Percentiles rank a stretch among this genome's conserved stretches.
phyloP scores from a whole-genome alignment of 169 alveolate genomes.

The Eimeria sp. region DNA sequence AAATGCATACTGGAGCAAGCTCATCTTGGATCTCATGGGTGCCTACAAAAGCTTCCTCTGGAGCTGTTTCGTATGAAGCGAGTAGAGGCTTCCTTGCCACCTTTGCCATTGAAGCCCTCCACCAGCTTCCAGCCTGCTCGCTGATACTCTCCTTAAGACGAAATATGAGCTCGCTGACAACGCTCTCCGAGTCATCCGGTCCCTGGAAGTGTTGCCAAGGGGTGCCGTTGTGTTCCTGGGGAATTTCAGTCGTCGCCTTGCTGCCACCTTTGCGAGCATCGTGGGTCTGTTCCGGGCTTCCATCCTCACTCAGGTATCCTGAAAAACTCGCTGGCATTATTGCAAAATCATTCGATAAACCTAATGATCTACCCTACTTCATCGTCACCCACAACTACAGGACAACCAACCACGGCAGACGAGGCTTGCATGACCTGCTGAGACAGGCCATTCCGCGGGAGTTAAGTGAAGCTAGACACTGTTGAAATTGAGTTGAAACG shows the following conservation, averaged over 20 bases:
- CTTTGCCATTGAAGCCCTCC: constrained; percentile 71
- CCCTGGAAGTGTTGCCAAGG: constrained; percentile 10
- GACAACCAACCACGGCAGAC: not conserved
- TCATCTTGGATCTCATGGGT: constrained; percentile 58
- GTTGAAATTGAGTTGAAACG: not conserved
- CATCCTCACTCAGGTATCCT: not conserved
- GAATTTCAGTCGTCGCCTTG: constrained; percentile 2
- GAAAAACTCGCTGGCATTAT: not conserved
- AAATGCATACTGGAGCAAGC: constrained; percentile 40
- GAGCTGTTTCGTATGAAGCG: constrained; percentile 68
- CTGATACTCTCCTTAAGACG: constrained; percentile 60
- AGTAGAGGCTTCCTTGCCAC: constrained; percentile 58
- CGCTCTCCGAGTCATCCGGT: constrained; percentile 53
- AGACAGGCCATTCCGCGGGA: not conserved
- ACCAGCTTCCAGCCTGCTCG: constrained; percentile 72
- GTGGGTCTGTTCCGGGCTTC: not conserved
- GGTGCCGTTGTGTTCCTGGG: not conserved
- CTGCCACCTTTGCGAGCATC: not conserved
- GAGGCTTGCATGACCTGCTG: not conserved
- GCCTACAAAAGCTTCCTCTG: constrained; percentile 33
- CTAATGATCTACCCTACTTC: not conserved
- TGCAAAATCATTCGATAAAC: not conserved
- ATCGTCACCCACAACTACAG: not conserved
- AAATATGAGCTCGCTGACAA: constrained; percentile 48
- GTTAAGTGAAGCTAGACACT: not conserved